Base-by-base conservation (phyloP, 805 yeast genomes). In the Ogataea naganishii region DNA sequence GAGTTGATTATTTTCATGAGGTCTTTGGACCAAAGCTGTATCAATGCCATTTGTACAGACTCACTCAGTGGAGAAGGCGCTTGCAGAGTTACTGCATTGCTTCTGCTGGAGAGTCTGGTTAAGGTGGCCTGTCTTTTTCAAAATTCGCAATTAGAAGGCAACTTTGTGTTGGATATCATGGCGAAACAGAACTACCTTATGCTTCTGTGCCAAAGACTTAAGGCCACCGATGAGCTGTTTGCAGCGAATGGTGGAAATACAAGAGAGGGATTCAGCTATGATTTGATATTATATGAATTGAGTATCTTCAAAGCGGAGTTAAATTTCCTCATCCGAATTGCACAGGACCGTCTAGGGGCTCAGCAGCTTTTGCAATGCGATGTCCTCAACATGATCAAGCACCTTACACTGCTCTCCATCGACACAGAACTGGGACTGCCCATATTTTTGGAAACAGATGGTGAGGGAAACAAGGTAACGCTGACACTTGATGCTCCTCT, bases 361-460 rank as follows among this genome's bases (percentile, higher is more conserved):
- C 71, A 72, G 29, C 79, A 76, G 32, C 58, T 89, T 31, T 54
- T 86, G 15, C 85, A 84, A 43, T 70, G 80, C 41, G 89, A 80
- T 29, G 51, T 89, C 6, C 77, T 86, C 49, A 67, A 73, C 12
- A 60, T 72, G 1, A 60, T 88, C 31, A 69, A 64, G 33, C 60
- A 69, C 9, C 71, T 79, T 23, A 56, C 56, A 13, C 69, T 85
- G 38, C 56, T 84, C 25, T 50, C 60, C 20, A 64, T 77, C 23
- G 96, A 88, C 50, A 86, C 92, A 1, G 95, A 81, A 46, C 58
- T 85, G 20, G 95, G 94, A 0, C 55, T 81, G 27, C 73, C 41
- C 14, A 29, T 51, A 10, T 34, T 29, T 19, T 26, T 52, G 5
- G 41, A 47, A 25, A 45, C 39, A 17, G 24, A 33, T 15, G 29